Evolutionary conservation across 768 basidiomycete species (phyloP), one percentile per base, ranked within the genome.

Genomic region (Daedaleopsis sinensis): DNA sequence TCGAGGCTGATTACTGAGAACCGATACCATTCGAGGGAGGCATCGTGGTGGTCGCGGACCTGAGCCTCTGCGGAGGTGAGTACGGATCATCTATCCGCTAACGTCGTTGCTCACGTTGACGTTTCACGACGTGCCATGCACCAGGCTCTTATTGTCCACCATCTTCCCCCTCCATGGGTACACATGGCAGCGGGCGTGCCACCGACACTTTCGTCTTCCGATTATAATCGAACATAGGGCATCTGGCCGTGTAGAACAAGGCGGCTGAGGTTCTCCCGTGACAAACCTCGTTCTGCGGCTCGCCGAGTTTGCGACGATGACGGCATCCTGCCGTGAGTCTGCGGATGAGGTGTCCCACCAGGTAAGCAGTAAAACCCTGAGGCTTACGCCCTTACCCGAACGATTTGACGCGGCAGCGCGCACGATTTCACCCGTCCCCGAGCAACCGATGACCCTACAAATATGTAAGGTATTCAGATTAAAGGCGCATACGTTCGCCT

Each of bases 1-100:
- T 67, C 63, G 60, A 64, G 63, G 66, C 63, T 53, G 61, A 42
- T 67, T 64, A 46, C 57, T 55, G 36, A 32, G 51, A 62, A 49
- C 49, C 61, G 52, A 57, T 24, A 24, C 35, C 36, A 23, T 16
- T 35, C 32, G 21, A 23, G 43, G 58, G 16, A 37, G 11, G 39
- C 52, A 53, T 57, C 61, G 57, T 63, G 61, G 52, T 57, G 37
- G 16, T 56, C 58, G 49, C 54, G 62, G 51, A 53, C 36, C 38
- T 57, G 21, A 53, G 51, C n/a, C 6, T 46, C 3, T 16, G 6
- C 47, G n/a, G 18, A 24, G 6, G 35, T 48, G 38, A 24, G 13
- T 37, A 32, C 51, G 51, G 51, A 52, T 52, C 51, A 21, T 16
- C 37, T 10, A n/a, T 52, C 32, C 18, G 27, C 18, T 27, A 18